phyloP scores from a whole-genome alignment of 306 rosid species.

The Pachyrhizus erosus region DNA sequence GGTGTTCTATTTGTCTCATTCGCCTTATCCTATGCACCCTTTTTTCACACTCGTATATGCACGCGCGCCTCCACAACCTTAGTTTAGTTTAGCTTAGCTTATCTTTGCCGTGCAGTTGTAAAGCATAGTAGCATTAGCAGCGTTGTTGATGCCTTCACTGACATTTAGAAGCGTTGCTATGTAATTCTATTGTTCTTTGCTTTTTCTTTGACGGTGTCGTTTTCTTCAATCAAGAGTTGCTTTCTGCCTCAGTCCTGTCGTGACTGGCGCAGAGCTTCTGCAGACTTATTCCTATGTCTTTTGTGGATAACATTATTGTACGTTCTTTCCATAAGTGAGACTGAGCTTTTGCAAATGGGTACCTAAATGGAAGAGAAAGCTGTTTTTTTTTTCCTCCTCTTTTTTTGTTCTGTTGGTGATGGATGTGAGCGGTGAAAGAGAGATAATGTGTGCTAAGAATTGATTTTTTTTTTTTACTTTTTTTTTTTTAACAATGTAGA shows the following conservation, averaged over 20 bases:
- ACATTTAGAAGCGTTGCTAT: conserved; percentile 16
- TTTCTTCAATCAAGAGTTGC: conserved; percentile 52
- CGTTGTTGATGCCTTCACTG: not conserved
- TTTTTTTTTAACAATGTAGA: conserved; percentile 12
- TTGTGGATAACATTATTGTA: conserved; percentile 50
- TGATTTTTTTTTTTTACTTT: not conserved
- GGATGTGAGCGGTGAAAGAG: not conserved
- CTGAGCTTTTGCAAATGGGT: not conserved
- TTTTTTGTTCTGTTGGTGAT: not conserved
- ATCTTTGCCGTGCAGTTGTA: not conserved
- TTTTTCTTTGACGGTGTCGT: conserved; percentile 32
- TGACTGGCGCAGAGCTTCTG: conserved; percentile 17
- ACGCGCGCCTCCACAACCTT: conserved; percentile 32
- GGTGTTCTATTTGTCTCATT: conserved; percentile 42
- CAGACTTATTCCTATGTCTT: conserved; percentile 50
- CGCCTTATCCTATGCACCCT: conserved; percentile 44
- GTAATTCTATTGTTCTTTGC: not conserved
- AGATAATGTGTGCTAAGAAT: not conserved
- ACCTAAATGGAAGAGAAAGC: conserved; percentile 13
- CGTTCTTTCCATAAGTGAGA: conserved; percentile 26
- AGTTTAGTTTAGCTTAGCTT: no score
- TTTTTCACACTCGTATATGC: not conserved
- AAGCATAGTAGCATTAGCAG: not conserved
- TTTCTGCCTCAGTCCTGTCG: conserved; percentile 47
- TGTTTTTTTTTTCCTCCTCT: not conserved